Evolutionary conservation across 768 basidiomycete genomes (phyloP), one percentile per base, ranked within the genome.

Genomic region (Collybiopsis luxurians): DNA sequence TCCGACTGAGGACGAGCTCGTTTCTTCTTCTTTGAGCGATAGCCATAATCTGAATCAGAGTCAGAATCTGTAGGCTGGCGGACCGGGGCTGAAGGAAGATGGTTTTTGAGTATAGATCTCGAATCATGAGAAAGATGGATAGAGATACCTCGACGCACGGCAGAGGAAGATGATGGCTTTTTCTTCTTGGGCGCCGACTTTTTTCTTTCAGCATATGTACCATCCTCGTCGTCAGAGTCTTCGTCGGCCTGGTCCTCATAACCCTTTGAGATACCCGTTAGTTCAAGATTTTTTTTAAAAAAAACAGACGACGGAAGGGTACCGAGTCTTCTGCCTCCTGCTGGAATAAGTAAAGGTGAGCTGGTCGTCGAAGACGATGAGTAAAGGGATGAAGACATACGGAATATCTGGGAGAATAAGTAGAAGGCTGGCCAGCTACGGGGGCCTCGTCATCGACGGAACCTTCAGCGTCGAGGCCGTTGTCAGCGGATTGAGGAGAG

Each of bases 11-110:
- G 70, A 62, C 66, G 80, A 58, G 73, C 71, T 66, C 80, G 84
- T 75, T 87, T 91, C 80, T 92, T 93, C 77, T 89, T 92, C 80
- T 90, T 92, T 63, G 91, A 83, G 55, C 89, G 86, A 30, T 88
- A 81, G 43, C 90, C 92, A 64, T 92, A 94, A 64, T 94, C 92
- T 2, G 90, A 92, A 70, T 90, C 90, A 12, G 90, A 91, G 71
- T 91, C 90, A 44, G 89, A 90, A 42, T 74, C 76, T 42, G 80
- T 79, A 27, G 78, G 67, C 55, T 81, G 82, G 46, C 86, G 87
- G 51, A 75, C 71, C 59, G 79, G 71, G 57, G 70, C 78, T 82
- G 64, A 58, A 56, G 56, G 51, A 57, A 48, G n/a, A n/a, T n/a
- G n/a, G n/a, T n/a, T n/a, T n/a, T n/a, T n/a, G n/a, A n/a, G n/a